Conservation (phyloP, 1,284 basidiomycete species). For the Earliella scabrosa region DNA sequence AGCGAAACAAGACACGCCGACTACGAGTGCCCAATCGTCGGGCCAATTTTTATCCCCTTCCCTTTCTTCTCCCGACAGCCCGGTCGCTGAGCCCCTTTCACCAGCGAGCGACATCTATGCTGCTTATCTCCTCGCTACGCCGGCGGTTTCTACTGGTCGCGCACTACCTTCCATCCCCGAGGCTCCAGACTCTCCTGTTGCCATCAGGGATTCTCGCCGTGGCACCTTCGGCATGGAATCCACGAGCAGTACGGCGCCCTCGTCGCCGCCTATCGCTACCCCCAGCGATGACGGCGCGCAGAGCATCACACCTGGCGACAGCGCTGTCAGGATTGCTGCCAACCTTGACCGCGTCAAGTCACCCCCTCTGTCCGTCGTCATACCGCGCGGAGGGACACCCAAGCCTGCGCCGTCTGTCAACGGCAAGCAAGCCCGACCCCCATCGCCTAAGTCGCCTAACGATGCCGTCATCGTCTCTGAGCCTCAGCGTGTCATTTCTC, state of each 20-base stretch:
- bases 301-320: constrained; percentile 11
- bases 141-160: constrained; percentile 8
- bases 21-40: constrained; percentile 3
- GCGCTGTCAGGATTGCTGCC: constrained; percentile 7
- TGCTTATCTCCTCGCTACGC: constrained; percentile 14
- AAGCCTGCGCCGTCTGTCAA: constrained; percentile 2
- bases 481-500: constrained; percentile 23
- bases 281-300: constrained; percentile 16
- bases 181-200: constrained; percentile 16
- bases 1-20: neutral
- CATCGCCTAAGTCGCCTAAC: constrained; percentile 23
- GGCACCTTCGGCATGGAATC: constrained; percentile 17
- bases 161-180: constrained; percentile 27
- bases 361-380: constrained; percentile 20
- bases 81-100: constrained; percentile 18
- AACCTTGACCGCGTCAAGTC: constrained; percentile 13
- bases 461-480: constrained; percentile 29
- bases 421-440: neutral
- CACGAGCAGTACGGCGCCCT: constrained; percentile 14
- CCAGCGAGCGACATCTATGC: constrained; percentile 25
- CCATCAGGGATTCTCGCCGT: constrained; percentile 6
- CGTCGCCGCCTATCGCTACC: constrained; percentile 13
- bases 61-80: constrained; percentile 14
- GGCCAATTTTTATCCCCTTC: constrained; percentile 13
- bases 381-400: constrained; percentile 5